Percentiles rank a stretch among this genome's conserved stretches.
Conservation (phyloP, 1,139 yeast species). For the Candida tropicalis region DNA sequence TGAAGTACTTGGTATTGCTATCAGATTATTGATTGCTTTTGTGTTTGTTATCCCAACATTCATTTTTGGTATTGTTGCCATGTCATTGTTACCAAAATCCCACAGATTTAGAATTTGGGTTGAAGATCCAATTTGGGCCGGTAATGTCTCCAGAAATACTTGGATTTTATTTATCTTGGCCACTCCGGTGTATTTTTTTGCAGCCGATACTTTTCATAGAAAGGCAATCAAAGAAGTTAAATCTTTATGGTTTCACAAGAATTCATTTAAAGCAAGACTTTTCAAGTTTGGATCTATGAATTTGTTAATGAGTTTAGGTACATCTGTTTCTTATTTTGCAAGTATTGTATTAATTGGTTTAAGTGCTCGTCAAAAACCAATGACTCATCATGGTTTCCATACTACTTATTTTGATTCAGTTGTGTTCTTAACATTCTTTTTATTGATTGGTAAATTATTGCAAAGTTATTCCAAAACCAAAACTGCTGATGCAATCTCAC, state of each 20-base stretch:
- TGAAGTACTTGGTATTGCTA: constrained; percentile 51
- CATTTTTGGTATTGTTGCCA: constrained; percentile 66
- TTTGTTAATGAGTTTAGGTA: constrained; percentile 69
- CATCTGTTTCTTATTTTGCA: constrained; percentile 70
- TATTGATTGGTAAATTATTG: constrained; percentile 67
- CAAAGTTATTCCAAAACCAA: constrained; percentile 68
- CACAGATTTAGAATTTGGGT: constrained; percentile 54
- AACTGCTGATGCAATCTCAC: constrained; percentile 66
- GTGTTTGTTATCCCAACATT: constrained; percentile 69
- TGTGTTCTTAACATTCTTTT: constrained; percentile 70
- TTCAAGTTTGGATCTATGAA: constrained; percentile 80
- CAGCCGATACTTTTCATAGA: constrained; percentile 71
- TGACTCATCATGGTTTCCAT: constrained; percentile 45
- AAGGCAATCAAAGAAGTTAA: constrained; percentile 64
- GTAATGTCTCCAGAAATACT: constrained; percentile 61
- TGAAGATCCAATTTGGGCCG: constrained; percentile 64
- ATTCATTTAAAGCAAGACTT: constrained; percentile 57
- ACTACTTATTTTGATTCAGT: constrained; percentile 80
- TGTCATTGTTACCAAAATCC: constrained; percentile 56
- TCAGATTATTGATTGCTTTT: constrained; percentile 52
- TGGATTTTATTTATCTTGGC: constrained; percentile 68
- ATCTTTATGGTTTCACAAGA: constrained; percentile 59
- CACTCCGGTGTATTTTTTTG: constrained; percentile 75
- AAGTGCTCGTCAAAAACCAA: constrained; percentile 42
- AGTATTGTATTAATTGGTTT: constrained; percentile 60